phyloP scores from a whole-genome alignment of 257 asterid species.

The Nicotiana paniculata region DNA sequence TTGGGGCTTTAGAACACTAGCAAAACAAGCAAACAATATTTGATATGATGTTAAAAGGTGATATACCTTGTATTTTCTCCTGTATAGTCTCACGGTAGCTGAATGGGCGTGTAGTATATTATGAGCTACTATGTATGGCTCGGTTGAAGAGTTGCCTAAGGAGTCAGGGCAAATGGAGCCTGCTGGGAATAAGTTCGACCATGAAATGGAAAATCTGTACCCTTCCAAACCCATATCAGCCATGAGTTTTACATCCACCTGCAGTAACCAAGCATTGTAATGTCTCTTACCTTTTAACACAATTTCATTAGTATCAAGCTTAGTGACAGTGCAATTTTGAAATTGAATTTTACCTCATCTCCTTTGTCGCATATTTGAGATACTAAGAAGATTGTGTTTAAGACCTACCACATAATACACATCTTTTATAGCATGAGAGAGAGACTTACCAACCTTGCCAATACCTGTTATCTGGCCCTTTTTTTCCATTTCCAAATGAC shows the following conservation, averaged over 20 bases:
- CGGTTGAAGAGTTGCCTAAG: constrained; percentile 34
- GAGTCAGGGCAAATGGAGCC: neutral
- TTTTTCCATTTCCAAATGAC: too few relatives aligned
- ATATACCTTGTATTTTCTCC: constrained; percentile 39
- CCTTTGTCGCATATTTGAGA: too few relatives aligned
- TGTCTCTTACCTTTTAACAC: too few relatives aligned
- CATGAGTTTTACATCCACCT: constrained; percentile 24
- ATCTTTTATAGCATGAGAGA: too few relatives aligned
- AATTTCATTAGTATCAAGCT: too few relatives aligned
- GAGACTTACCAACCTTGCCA: too few relatives aligned
- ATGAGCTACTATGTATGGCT: constrained; percentile 44
- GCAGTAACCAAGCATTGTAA: neutral
- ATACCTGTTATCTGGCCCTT: too few relatives aligned
- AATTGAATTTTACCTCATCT: too few relatives aligned
- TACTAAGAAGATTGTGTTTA: too few relatives aligned
- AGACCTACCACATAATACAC: too few relatives aligned
- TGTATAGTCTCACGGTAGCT: constrained; percentile 28
- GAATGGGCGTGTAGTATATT: constrained; percentile 47
- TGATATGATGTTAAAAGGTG: neutral
- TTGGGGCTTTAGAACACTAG: neutral
- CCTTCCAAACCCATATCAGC: constrained; percentile 10
- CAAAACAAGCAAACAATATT: neutral
- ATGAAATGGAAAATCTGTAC: constrained; percentile 29
- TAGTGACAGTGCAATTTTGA: too few relatives aligned
- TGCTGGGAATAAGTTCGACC: constrained; percentile 30